These are phyloP conservation scores for Lodderomyces margitis DNA, from an alignment of 1,139 yeast species.

Conservation along the genomic window DNA sequence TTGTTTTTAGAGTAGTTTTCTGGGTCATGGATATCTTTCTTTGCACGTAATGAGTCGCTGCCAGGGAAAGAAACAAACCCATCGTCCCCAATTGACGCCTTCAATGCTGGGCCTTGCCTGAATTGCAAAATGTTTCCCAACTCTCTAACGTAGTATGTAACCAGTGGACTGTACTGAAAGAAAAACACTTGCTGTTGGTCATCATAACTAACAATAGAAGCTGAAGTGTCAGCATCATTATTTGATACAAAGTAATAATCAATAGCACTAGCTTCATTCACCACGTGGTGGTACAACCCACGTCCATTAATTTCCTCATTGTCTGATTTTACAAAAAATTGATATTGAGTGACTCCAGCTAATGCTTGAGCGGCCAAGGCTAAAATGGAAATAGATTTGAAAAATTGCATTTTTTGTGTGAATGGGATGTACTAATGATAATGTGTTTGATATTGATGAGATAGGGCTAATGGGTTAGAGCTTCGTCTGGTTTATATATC, in stretches of 20 bases:
- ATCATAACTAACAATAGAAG: slow-evolving; percentile 42
- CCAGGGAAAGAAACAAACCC: slow-evolving; percentile 31
- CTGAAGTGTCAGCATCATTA: slow-evolving; percentile 3
- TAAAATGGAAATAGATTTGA: slow-evolving; percentile 18
- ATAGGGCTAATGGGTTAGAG: no score
- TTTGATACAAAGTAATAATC: slow-evolving; percentile 39
- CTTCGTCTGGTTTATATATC: not conserved
- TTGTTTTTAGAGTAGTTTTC: slow-evolving; percentile 31
- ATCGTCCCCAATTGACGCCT: slow-evolving; percentile 18
- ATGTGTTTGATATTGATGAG: no score
- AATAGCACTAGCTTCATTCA: slow-evolving; percentile 58
- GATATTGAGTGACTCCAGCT: slow-evolving; percentile 18
- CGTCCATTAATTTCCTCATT: slow-evolving; percentile 22
- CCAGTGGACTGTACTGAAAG: not conserved
- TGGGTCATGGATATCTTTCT: slow-evolving; percentile 42
- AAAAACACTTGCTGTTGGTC: slow-evolving; percentile 6
- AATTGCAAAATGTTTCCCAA: slow-evolving; percentile 11
- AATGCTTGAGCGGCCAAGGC: slow-evolving; percentile 21
- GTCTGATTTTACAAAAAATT: slow-evolving; percentile 23
- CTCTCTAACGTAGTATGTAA: not conserved
- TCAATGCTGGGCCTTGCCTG: slow-evolving; percentile 6
- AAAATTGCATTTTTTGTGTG: slow-evolving; percentile 11
- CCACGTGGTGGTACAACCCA: slow-evolving; percentile 29
- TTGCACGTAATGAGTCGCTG: slow-evolving; percentile 33
- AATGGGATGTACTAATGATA: no score